Evolutionary conservation across 1,284 basidiomycete genomes (phyloP).

Genomic region (Meira nashicola): DNA sequence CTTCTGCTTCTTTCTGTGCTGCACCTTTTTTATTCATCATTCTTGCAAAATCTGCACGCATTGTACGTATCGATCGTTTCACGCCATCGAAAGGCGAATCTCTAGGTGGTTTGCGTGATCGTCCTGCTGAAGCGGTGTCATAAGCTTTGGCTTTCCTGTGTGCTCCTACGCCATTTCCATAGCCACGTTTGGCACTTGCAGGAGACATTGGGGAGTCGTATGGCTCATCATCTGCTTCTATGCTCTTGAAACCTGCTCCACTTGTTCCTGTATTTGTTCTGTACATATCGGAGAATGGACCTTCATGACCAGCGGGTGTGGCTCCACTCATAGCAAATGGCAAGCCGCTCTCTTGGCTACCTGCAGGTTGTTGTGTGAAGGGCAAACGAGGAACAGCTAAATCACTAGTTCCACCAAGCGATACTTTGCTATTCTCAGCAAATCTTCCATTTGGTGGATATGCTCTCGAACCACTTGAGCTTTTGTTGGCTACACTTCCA

Average conservation of each 20-base stretch:
- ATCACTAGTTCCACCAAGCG: conserved; percentile 1
- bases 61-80: conserved; percentile 25
- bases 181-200: background rate
- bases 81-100: conserved; percentile 30
- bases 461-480: no score
- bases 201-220: conserved; percentile 10
- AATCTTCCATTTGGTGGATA: no score
- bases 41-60: conserved; percentile 31
- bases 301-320: conserved; percentile 29
- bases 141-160: background rate
- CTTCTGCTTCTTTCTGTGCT: conserved; percentile 22
- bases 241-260: conserved; percentile 37
- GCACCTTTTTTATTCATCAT: conserved; percentile 29
- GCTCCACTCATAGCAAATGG: conserved; percentile 28
- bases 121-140: conserved; percentile 11
- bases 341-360: conserved; percentile 34
- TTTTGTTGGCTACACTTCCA: no score
- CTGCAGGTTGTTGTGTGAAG: conserved; percentile 22
- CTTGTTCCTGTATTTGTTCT: background rate
- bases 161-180: conserved; percentile 1
- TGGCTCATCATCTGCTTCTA: conserved; percentile 45
- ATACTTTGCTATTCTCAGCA: background rate
- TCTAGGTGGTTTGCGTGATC: conserved; percentile 23
- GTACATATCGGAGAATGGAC: conserved; percentile 38
- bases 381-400: conserved; percentile 18